These are phyloP conservation scores for Pseudogymnoascus pannorum DNA, from an alignment of 2,329 filamentous ascomycete species.

Conservation along the genomic window DNA sequence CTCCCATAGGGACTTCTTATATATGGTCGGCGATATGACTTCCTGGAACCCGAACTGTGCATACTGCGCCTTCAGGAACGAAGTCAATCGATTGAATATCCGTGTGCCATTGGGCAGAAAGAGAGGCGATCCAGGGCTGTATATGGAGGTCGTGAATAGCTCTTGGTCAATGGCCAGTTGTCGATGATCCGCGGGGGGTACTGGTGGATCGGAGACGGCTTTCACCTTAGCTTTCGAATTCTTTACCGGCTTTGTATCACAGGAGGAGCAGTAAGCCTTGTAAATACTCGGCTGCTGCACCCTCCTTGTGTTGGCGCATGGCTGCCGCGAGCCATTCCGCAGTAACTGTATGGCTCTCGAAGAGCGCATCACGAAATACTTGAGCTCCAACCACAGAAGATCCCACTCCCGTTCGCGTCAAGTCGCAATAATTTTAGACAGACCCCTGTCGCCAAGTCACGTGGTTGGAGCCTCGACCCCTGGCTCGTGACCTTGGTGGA, in stretches of 20 bases:
- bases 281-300: background rate
- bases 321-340: constrained; percentile 12
- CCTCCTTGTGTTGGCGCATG: background rate
- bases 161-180: constrained; percentile 58
- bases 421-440: background rate
- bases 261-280: constrained; percentile 26
- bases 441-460: background rate
- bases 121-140: constrained; percentile 79
- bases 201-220: constrained; percentile 14
- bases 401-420: background rate
- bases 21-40: constrained; percentile 84
- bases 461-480: background rate
- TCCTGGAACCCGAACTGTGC: constrained; percentile 79
- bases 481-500: constrained; percentile 5
- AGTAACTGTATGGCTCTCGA: constrained; percentile 24
- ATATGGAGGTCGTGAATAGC: constrained; percentile 70
- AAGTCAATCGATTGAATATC: constrained; percentile 75
- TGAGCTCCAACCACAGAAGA: background rate
- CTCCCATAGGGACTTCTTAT: constrained; percentile 82
- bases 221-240: constrained; percentile 11
- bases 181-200: constrained; percentile 44
- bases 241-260: constrained; percentile 17
- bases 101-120: constrained; percentile 75
- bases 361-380: constrained; percentile 24
- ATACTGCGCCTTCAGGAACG: constrained; percentile 78